phyloP scores from a whole-genome alignment of 139 green algal species.

The Chlamydomonas schloesseri region DNA sequence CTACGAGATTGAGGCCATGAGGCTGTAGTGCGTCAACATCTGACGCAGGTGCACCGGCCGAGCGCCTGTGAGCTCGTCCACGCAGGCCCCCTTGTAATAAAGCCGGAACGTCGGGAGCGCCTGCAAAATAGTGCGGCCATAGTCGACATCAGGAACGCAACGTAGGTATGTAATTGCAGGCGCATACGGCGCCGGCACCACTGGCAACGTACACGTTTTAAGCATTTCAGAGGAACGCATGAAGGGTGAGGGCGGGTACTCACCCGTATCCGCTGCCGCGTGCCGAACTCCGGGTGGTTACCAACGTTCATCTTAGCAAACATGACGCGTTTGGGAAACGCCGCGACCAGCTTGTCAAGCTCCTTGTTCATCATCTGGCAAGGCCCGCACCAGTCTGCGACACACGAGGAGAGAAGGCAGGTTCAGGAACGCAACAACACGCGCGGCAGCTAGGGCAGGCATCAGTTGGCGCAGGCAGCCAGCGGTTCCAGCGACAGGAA shows the following conservation, averaged over 20 bases:
- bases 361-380: constrained; percentile 39
- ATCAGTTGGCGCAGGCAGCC: too few relatives aligned
- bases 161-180: too few relatives aligned
- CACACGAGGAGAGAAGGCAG: too few relatives aligned
- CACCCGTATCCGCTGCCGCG: constrained; percentile 8
- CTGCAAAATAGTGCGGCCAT: too few relatives aligned
- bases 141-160: too few relatives aligned
- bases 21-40: constrained; percentile 32
- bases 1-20: constrained; percentile 23
- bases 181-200: too few relatives aligned
- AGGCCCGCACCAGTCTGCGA: constrained; percentile 33
- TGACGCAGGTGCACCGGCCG: constrained; percentile 29
- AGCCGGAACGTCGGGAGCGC: constrained; percentile 8
- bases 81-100: constrained; percentile 15
- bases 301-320: constrained; percentile 29
- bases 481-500: too few relatives aligned
- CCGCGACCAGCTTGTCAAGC: constrained; percentile 9
- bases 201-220: too few relatives aligned
- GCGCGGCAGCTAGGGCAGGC: too few relatives aligned
- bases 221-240: too few relatives aligned
- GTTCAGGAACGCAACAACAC: too few relatives aligned
- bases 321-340: constrained; percentile 2
- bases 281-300: constrained; percentile 19
- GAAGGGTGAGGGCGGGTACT: too few relatives aligned
- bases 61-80: constrained; percentile 32